Conservation (phyloP, 208 protist species). For the Wallacemonas sp. region DNA sequence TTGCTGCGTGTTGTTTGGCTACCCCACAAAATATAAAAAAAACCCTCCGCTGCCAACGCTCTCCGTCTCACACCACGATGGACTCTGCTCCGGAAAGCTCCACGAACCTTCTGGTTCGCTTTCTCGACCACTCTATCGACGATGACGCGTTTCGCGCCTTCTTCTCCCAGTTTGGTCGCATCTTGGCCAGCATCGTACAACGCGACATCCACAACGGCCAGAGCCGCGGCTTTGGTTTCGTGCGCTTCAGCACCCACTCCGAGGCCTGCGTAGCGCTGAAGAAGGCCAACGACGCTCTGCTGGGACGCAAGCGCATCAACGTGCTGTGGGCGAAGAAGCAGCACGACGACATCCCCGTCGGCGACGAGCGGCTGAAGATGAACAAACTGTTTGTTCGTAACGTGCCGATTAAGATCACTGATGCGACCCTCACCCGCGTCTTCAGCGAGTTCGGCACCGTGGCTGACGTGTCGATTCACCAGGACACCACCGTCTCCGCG, state of each 20-base stretch:
- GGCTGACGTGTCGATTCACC: constrained; percentile 26
- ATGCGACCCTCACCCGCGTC: constrained; percentile 11
- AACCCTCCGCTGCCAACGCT: too few species aligned
- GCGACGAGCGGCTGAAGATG: constrained; percentile 26
- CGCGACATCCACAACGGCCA: constrained; percentile 48
- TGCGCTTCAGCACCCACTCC: constrained; percentile 28
- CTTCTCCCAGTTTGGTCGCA: constrained; percentile 32
- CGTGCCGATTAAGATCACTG: constrained; percentile 34
- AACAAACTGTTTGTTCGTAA: constrained; percentile 63
- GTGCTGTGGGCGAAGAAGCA: constrained; percentile 38
- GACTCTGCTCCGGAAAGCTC: constrained; percentile 18
- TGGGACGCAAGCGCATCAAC: constrained; percentile 22
- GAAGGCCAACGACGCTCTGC: constrained; percentile 10
- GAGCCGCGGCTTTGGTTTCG: constrained; percentile 45
- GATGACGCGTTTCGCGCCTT: constrained; percentile 27
- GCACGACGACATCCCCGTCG: constrained; percentile 36
- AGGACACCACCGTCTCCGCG: constrained; percentile 21
- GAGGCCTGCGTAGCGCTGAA: constrained; percentile 26
- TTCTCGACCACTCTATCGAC: constrained; percentile 32
- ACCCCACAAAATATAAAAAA: too few species aligned
- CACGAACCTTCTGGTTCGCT: constrained; percentile 52
- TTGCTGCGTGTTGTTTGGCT: too few species aligned
- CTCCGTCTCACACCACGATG: too few species aligned
- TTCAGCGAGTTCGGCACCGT: constrained; percentile 28
- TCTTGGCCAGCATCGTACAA: constrained; percentile 49